Conservation (phyloP, 2,329 filamentous ascomycete genomes). For the Penicillium corylophilum region DNA sequence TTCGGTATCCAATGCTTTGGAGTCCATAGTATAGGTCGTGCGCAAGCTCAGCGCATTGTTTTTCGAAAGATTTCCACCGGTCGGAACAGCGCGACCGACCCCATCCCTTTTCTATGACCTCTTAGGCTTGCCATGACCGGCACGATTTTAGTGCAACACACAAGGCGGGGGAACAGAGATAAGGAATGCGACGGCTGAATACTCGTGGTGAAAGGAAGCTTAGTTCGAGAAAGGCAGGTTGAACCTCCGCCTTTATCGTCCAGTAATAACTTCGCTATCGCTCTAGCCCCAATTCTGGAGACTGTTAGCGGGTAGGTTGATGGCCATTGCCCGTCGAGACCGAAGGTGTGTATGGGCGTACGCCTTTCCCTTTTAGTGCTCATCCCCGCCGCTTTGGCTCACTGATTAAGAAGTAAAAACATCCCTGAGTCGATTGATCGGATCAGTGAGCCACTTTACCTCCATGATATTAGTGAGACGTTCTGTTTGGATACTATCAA, state of each 20-base stretch:
- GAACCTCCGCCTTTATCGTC: slow-evolving; percentile 7
- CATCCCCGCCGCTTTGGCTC: too few relatives aligned
- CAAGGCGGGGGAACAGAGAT: slow-evolving; percentile 5
- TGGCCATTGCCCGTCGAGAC: not conserved
- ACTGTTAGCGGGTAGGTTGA: not conserved
- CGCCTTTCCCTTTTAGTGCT: too few relatives aligned
- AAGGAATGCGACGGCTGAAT: slow-evolving; percentile 3
- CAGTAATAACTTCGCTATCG: not conserved
- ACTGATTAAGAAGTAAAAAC: too few relatives aligned
- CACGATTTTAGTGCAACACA: not conserved
- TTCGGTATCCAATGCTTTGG: slow-evolving; percentile 8
- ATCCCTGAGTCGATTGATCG: too few relatives aligned
- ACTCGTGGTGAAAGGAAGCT: slow-evolving; percentile 1
- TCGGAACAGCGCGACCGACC: not conserved
- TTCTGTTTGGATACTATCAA: too few relatives aligned
- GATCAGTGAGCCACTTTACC: too few relatives aligned
- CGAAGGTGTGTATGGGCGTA: too few relatives aligned
- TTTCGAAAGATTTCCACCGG: not conserved
- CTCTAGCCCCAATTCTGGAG: not conserved
- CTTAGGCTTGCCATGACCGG: not conserved
- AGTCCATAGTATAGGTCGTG: slow-evolving; percentile 9
- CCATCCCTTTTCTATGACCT: not conserved
- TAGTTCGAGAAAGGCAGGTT: slow-evolving; percentile 8
- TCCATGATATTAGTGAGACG: too few relatives aligned
- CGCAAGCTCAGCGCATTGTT: not conserved